Base-by-base conservation (phyloP, 352 stramenopile species). In the Globisporangium spiculum region DNA sequence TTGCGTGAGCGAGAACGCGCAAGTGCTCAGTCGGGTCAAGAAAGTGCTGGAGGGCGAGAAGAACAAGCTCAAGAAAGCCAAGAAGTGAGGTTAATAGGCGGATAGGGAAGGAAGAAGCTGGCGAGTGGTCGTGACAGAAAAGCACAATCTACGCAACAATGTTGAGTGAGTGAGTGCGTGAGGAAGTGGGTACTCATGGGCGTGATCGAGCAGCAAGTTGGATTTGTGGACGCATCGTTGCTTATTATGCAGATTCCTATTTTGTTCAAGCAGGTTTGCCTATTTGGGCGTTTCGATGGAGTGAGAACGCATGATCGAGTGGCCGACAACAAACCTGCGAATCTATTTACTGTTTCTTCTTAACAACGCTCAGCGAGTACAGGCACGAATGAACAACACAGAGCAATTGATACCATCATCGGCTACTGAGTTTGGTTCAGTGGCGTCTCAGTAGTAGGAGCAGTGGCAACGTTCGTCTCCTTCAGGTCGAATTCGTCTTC, bases 21-120 rank as follows among this genome's bases (percentile, higher is more conserved):
- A 89, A 52, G 87, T 91, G 68, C 78, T 96, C 27, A 84, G 74
- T 34, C 86, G 89, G 30, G 81, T 95, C 24, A 93, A 93, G 75
- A 95, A 93, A 87, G 86, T 96, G 80, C 59, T 92, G 48, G 84
- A 92, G 68, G 84, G 84, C 10, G 84, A 91, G 71, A 88, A 88
- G 74, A 88, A 76, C 72, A 92, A 92, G 70, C 61, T 90, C 69
- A 82, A 80, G 70, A 87, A 88, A 74, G 69, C 67, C 64, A 87
- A 82, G 69, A 84, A 86, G 67, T 71, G 52, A 67, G 30, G 53
- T 69, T 50, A 57, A 61, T 70, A 70, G 50, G 66, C 32, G 22
- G 46, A 57, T 68, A 68, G 64, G 32, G 27, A 62, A 32, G 56
- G 27, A 62, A 32, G 20, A 32, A 46, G 22, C 55, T 46, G 55